Evolutionary conservation across 371 early-diverging fungal species (phyloP).

Genomic region (Actinomortierella wolfii): DNA sequence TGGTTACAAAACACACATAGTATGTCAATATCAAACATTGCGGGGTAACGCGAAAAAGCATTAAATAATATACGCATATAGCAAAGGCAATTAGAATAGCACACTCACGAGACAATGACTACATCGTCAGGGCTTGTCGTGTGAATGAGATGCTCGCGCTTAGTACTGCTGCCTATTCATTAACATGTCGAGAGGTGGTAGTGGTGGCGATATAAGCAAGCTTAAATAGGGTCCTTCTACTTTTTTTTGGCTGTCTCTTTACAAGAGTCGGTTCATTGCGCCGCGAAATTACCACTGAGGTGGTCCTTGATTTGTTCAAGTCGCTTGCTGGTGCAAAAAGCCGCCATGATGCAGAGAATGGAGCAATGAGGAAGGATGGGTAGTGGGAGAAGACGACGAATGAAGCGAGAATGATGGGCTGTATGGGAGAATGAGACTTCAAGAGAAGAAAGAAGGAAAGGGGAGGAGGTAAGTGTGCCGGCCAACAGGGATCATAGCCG

Average conservation of each 20-base stretch:
- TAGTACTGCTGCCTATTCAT: slow-evolving; percentile 13
- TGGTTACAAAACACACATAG: neutral
- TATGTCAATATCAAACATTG: neutral
- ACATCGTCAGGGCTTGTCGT: slow-evolving; percentile 72
- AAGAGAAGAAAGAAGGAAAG: no score
- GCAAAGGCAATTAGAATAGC: no score
- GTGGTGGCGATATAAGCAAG: no score
- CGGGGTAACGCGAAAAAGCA: neutral
- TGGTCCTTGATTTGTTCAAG: slow-evolving; percentile 45
- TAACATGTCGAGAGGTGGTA: no score
- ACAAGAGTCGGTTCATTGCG: no score
- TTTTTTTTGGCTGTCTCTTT: no score
- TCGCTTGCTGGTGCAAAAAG: slow-evolving; percentile 34
- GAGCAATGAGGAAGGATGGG: no score
- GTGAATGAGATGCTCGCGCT: slow-evolving; percentile 33
- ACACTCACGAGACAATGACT: slow-evolving; percentile 73
- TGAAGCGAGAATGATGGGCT: neutral
- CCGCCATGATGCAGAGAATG: slow-evolving; percentile 27
- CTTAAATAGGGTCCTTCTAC: no score
- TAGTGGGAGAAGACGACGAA: neutral
- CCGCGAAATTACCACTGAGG: slow-evolving; percentile 32
- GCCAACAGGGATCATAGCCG: no score
- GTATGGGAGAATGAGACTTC: neutral
- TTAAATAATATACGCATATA: neutral
- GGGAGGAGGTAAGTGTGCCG: no score